Conservation (phyloP, 2,329 filamentous ascomycete species). For the Acephala macrosclerotiorum region DNA sequence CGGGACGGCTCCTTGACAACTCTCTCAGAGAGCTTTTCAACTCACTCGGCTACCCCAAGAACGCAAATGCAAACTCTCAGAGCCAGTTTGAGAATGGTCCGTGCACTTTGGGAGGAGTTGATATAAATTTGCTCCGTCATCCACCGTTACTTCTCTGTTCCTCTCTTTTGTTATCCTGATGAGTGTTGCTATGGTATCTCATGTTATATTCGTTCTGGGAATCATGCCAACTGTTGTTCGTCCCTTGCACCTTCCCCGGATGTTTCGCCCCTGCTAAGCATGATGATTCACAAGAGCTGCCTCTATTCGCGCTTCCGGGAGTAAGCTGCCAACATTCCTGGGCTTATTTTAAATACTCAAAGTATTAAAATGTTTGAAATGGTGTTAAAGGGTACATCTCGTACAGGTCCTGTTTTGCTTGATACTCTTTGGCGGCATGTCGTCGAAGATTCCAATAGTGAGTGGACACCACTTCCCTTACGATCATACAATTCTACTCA, state of each 20-base stretch:
- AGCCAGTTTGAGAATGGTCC: conserved; percentile 2
- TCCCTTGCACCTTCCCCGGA: neutral
- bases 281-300: neutral
- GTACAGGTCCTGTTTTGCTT: neutral
- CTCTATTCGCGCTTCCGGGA: neutral
- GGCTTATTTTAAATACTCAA: neutral
- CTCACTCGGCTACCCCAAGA: neutral
- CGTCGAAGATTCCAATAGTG: too few species aligned
- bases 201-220: neutral
- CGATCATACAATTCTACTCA: neutral
- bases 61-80: neutral
- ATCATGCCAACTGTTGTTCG: neutral
- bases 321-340: neutral
- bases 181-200: neutral
- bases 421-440: neutral
- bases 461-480: neutral
- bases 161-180: neutral
- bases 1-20: neutral
- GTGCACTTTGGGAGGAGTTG: conserved; percentile 6
- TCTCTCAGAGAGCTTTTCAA: neutral
- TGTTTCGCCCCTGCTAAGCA: neutral
- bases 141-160: neutral
- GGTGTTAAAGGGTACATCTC: neutral
- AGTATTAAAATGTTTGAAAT: neutral
- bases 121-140: neutral